Percentiles rank a stretch among this genome's conserved stretches.
Evolutionary conservation across 768 basidiomycete genomes (phyloP).

Genomic region (Boletus patriciae): DNA sequence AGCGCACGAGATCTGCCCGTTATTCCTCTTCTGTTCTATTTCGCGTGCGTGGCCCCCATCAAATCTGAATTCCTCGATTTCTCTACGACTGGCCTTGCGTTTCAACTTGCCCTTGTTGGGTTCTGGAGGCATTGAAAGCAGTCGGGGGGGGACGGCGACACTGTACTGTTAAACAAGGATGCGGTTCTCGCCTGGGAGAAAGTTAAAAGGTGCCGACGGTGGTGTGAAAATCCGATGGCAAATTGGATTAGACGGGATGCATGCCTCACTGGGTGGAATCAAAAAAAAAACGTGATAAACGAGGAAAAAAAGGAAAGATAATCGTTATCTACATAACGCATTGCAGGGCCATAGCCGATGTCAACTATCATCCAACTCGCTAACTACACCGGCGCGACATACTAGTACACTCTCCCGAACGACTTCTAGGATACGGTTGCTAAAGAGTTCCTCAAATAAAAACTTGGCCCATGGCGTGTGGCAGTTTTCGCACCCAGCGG

Average conservation of each 20-base stretch:
- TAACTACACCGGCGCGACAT: background rate
- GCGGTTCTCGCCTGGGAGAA: slow-evolving; percentile 25
- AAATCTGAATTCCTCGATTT: slow-evolving; percentile 50
- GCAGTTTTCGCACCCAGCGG: slow-evolving; percentile 21
- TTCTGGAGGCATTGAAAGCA: slow-evolving; percentile 53
- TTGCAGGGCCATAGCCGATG: slow-evolving; percentile 7
- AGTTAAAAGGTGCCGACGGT: slow-evolving; percentile 20
- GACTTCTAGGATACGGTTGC: background rate
- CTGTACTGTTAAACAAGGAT: slow-evolving; percentile 6
- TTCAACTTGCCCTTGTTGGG: slow-evolving; percentile 51
- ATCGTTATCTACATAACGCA: background rate
- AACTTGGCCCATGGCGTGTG: background rate
- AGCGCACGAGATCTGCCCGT: slow-evolving; percentile 76
- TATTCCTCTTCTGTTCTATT: slow-evolving; percentile 70
- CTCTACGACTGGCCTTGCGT: slow-evolving; percentile 49
- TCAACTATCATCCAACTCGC: background rate
- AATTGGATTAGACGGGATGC: slow-evolving; percentile 7
- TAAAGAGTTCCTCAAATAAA: background rate
- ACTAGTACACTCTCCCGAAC: background rate
- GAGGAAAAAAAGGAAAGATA: slow-evolving; percentile 1
- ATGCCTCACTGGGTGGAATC: slow-evolving; percentile 1
- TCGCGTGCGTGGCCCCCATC: slow-evolving; percentile 60
- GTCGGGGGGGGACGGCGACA: slow-evolving; percentile 10
- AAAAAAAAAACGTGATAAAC: background rate
- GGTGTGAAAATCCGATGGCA: slow-evolving; percentile 31